Evolutionary conservation across 208 protist species (phyloP).

Genomic region (Trypanosoma scelopori): DNA sequence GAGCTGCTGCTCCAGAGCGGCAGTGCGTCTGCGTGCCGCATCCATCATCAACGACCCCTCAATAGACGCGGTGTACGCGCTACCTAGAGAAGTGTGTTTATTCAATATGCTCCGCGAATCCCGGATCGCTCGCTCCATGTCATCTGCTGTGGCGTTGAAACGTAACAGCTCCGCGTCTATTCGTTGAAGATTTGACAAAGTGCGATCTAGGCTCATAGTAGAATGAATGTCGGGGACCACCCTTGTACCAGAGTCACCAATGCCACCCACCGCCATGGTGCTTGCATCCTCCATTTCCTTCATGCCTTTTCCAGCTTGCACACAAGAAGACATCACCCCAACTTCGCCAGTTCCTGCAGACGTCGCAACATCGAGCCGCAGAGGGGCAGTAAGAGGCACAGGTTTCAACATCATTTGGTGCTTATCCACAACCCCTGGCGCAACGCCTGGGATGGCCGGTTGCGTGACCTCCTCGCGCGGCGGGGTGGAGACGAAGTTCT

Average conservation of each 20-base stretch:
- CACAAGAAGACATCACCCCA: conserved; percentile 7
- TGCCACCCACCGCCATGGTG: conserved; percentile 10
- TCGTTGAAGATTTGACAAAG: conserved; percentile 50
- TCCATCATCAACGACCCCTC: conserved; percentile 58
- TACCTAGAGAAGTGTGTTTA: conserved; percentile 47
- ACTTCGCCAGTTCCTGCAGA: conserved; percentile 1
- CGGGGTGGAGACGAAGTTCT: conserved; percentile 22
- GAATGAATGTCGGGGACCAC: conserved; percentile 14
- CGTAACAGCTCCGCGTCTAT: conserved; percentile 64
- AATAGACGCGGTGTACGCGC: conserved; percentile 37
- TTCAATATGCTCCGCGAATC: conserved; percentile 62
- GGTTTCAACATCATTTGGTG: not conserved
- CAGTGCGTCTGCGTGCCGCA: conserved; percentile 53
- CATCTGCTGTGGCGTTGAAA: conserved; percentile 61
- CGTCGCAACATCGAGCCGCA: not conserved
- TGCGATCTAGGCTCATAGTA: conserved; percentile 42
- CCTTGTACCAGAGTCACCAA: not conserved
- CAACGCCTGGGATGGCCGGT: not conserved
- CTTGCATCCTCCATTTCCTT: conserved; percentile 18
- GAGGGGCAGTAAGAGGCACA: not conserved
- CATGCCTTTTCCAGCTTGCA: conserved; percentile 14
- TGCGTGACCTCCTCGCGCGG: not conserved
- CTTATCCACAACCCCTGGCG: not conserved
- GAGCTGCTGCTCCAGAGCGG: conserved; percentile 62
- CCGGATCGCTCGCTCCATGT: conserved; percentile 75